Conservation (phyloP, 176 grass and related monocot species). For the Melocanna baccifera region DNA sequence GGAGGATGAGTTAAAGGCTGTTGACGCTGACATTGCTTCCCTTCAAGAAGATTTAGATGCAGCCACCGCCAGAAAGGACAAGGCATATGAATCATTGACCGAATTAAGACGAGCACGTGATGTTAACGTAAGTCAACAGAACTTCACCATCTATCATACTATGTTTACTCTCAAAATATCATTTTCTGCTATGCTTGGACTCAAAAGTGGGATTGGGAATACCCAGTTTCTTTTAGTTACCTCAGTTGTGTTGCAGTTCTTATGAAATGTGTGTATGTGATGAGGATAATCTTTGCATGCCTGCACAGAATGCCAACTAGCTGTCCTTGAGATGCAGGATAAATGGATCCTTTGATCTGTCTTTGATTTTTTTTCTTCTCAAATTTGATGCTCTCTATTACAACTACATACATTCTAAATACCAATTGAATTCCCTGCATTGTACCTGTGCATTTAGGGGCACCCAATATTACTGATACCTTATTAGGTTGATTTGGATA, state of each 20-base stretch:
- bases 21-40: slow-evolving; percentile 37
- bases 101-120: slow-evolving; percentile 55
- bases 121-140: slow-evolving; percentile 36
- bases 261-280: slow-evolving; percentile 2
- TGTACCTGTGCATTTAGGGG: background rate
- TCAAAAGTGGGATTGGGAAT: background rate
- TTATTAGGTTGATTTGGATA: background rate
- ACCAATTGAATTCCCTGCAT: slow-evolving; percentile 14
- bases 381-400: background rate
- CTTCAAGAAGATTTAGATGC: slow-evolving; percentile 51
- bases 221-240: background rate
- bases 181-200: background rate
- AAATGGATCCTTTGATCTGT: background rate
- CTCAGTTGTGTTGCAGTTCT: slow-evolving; percentile 19
- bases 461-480: background rate
- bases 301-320: background rate
- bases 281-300: slow-evolving; percentile 2
- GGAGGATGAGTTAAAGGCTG: slow-evolving; percentile 50
- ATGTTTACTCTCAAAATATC: slow-evolving; percentile 11
- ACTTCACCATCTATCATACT: background rate
- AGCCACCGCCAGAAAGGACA: slow-evolving; percentile 59
- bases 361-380: background rate
- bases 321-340: background rate
- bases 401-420: background rate
- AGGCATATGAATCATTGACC: slow-evolving; percentile 39